A percentile compares a stretch with the other conserved stretches of the same genome.
These are phyloP conservation scores for Persicaria tinctoria DNA, from an alignment of 148 eudicot genomes.

Conservation along the genomic window DNA sequence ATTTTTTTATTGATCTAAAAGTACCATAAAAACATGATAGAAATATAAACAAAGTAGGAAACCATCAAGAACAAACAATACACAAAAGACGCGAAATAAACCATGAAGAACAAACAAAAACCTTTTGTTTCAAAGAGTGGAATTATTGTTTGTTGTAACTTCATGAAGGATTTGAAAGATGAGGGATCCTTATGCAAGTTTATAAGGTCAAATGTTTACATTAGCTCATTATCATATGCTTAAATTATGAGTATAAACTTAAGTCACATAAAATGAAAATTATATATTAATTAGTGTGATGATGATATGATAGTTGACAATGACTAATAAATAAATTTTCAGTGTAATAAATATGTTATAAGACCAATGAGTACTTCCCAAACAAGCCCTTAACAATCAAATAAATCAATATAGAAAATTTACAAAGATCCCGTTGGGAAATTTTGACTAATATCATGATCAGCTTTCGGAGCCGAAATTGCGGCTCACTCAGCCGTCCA, in stretches of 20 bases:
- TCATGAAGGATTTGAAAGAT: background rate
- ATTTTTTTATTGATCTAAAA: no score
- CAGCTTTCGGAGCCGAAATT: background rate
- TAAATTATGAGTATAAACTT: background rate
- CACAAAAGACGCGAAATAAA: no score
- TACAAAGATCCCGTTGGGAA: constrained; percentile 1
- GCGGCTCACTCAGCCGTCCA: background rate
- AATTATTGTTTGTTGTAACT: background rate
- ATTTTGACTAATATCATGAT: background rate
- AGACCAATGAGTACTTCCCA: no score
- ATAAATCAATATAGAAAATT: constrained; percentile 1
- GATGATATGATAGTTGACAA: no score
- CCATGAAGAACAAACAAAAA: no score
- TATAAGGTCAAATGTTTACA: background rate
- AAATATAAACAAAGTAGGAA: no score
- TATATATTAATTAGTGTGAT: background rate
- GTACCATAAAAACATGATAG: no score
- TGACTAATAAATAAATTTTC: no score
- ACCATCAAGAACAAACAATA: no score
- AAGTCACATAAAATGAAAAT: background rate
- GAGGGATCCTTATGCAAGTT: no score
- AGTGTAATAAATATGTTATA: no score
- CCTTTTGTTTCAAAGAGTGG: no score
- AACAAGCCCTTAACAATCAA: background rate
- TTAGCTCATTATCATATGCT: background rate